Conservation (phyloP, 208 protist species). For the Crithidia brevicula region DNA sequence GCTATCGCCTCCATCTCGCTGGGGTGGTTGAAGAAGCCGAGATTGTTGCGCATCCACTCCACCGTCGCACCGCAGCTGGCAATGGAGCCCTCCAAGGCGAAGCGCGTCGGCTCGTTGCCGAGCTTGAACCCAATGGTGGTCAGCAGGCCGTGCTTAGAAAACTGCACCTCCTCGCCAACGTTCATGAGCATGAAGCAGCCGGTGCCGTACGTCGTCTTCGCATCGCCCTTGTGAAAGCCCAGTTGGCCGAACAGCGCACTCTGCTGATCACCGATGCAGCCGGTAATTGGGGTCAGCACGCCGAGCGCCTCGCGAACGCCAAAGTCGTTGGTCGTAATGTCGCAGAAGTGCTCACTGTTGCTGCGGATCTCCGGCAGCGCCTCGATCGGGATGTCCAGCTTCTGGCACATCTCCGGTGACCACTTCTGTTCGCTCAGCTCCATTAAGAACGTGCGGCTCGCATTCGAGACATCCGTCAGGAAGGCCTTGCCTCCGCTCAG, state of each 20-base stretch:
- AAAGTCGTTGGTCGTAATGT: constrained; percentile 43
- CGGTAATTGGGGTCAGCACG: constrained; percentile 61
- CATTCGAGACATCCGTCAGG: constrained; percentile 98
- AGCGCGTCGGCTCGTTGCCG: constrained; percentile 54
- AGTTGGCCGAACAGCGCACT: constrained; percentile 95
- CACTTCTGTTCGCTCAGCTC: constrained; percentile 95
- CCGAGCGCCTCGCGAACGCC: constrained; percentile 39
- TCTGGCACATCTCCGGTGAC: constrained; percentile 85
- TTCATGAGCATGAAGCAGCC: constrained; percentile 99
- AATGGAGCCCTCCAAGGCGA: constrained; percentile 93
- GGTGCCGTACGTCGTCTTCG: constrained; percentile 98
- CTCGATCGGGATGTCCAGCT: constrained; percentile 82
- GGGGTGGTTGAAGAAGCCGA: constrained; percentile 80
- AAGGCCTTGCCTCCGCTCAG: constrained; percentile 88
- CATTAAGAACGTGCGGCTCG: constrained; percentile 98
- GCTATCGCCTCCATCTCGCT: constrained; percentile 72
- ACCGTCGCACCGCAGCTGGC: constrained; percentile 92
- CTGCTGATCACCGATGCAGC: constrained; percentile 98
- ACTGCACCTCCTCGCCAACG: constrained; percentile 85
- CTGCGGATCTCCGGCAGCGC: constrained; percentile 94
- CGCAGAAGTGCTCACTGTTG: constrained; percentile 72
- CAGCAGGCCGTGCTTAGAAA: constrained; percentile 94
- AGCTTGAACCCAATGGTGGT: constrained; percentile 97
- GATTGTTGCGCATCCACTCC: constrained; percentile 95
- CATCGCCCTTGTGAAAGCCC: constrained; percentile 92